Evolutionary conservation across 768 basidiomycete species (phyloP), one percentile per base, ranked within the genome.

Genomic region (Harrya chromipes): DNA sequence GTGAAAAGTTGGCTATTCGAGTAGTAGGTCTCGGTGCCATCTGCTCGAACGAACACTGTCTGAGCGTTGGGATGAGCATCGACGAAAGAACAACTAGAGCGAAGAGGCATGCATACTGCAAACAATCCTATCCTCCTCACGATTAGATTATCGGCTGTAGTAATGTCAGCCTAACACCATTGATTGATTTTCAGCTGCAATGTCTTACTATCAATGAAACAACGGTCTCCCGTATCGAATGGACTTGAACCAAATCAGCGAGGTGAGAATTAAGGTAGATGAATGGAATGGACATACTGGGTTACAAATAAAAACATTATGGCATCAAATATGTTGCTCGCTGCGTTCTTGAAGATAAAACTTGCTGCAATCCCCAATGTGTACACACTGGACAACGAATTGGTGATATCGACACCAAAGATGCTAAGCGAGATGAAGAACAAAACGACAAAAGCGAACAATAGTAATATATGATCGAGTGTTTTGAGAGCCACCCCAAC

Each of bases 301-400:
- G 87, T 84, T 35, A 90, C 87, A 62, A 90, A 90, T 54, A 89
- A 65, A 64, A 91, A 87, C 77, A 89, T 84, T 59, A 90, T 84
- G 23, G 87, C 77, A 66, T 90, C 87, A 59, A 91, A 91, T 16
- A 83, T 83, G 46, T 70, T 76, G 52, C 83, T 81, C 19, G 87
- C 84, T 5, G 87, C 68, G 55, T 74, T 79, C 71, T 87, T 89
- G 75, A 91, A 91, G 56, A 91, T 76, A 59, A 91, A 91, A 63
- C 86, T 88, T 10, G 80, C 81, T 6, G 84, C 89, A 50, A 91
- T 79, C 12, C 73, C 80, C 57, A 90, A 61, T 16, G 87, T 77
- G 64, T 90, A 90, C 53, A 88, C 71, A 64, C 85, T 86, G 34
- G 85, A 82, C 66, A 89, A 58, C 24, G 82, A 83, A 49, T 75